Conservation (phyloP, 192 early-diverging fungal species). For the Kappamyces sp. region DNA sequence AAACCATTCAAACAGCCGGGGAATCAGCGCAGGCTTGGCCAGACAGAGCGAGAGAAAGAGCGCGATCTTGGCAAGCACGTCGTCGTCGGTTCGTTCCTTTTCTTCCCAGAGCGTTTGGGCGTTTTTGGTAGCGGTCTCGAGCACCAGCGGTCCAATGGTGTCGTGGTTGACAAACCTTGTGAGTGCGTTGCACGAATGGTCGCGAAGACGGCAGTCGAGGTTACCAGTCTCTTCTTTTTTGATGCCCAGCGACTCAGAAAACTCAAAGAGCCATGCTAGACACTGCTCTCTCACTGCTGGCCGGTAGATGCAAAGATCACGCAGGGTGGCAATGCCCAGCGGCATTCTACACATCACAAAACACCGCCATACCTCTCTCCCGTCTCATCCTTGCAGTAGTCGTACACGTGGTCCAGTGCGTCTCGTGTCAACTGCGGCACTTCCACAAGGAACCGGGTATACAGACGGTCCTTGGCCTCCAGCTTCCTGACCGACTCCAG, state of each 20-base stretch:
- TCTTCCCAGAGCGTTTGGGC: slow-evolving; percentile 7
- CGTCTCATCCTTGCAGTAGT: slow-evolving; percentile 55
- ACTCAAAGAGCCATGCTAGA: slow-evolving; percentile 50
- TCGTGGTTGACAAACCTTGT: slow-evolving; percentile 57
- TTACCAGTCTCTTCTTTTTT: slow-evolving; percentile 8
- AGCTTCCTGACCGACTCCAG: slow-evolving; percentile 32
- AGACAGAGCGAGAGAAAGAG: slow-evolving; percentile 71
- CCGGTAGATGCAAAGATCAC: slow-evolving; percentile 51
- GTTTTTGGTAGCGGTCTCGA: slow-evolving; percentile 39
- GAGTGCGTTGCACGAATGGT: slow-evolving; percentile 52
- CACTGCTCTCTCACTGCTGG: slow-evolving; percentile 49
- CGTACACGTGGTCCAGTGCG: slow-evolving; percentile 52
- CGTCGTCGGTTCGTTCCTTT: slow-evolving; percentile 44
- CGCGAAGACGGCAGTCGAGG: slow-evolving; percentile 23
- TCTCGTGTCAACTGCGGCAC: slow-evolving; percentile 62
- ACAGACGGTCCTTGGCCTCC: slow-evolving; percentile 61
- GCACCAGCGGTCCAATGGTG: slow-evolving; percentile 34
- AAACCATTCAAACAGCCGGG: too few species aligned
- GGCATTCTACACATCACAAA: slow-evolving; percentile 34
- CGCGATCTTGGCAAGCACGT: slow-evolving; percentile 62
- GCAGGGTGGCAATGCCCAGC: slow-evolving; percentile 53
- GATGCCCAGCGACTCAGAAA: slow-evolving; percentile 42
- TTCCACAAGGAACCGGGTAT: slow-evolving; percentile 72
- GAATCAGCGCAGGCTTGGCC: slow-evolving; percentile 49
- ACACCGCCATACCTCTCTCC: slow-evolving; percentile 36